Evolutionary conservation across 1,139 yeast species (phyloP).

Genomic region (Yamadazyma membranifaciens): DNA sequence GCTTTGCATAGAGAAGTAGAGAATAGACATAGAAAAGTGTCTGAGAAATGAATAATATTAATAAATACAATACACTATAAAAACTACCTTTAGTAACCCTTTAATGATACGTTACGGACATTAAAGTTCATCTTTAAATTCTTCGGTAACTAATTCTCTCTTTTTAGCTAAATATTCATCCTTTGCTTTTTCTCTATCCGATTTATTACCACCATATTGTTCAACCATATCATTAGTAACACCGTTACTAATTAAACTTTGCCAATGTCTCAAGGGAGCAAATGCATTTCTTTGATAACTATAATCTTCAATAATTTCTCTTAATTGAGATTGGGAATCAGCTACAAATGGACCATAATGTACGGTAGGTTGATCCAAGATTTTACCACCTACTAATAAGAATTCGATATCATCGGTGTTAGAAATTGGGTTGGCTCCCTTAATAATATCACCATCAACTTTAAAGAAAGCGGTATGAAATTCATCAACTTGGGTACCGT

Average conservation of each 20-base stretch:
- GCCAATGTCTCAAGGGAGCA: constrained; percentile 69
- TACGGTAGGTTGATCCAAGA: constrained; percentile 71
- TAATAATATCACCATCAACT: constrained; percentile 58
- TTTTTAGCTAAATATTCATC: constrained; percentile 23
- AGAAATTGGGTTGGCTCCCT: constrained; percentile 46
- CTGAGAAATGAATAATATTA: neutral
- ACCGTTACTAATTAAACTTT: constrained; percentile 62
- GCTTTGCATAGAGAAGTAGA: too few species aligned
- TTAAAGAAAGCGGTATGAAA: constrained; percentile 63
- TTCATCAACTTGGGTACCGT: constrained; percentile 38
- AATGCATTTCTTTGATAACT: constrained; percentile 71
- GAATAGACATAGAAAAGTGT: neutral
- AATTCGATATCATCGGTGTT: constrained; percentile 46
- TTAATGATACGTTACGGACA: too few species aligned
- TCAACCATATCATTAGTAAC: constrained; percentile 48
- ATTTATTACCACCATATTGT: constrained; percentile 35
- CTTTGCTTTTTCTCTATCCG: constrained; percentile 30
- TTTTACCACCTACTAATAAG: constrained; percentile 74
- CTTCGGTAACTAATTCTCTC: constrained; percentile 10
- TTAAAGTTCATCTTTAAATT: constrained; percentile 19
- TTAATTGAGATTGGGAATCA: constrained; percentile 57
- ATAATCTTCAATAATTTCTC: constrained; percentile 69
- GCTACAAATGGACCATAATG: constrained; percentile 94
- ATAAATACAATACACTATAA: too few species aligned
- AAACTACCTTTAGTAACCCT: too few species aligned